These are phyloP conservation scores for Davidsoniella eucalypti DNA, from an alignment of 2,329 filamentous ascomycete genomes.

Conservation along the genomic window DNA sequence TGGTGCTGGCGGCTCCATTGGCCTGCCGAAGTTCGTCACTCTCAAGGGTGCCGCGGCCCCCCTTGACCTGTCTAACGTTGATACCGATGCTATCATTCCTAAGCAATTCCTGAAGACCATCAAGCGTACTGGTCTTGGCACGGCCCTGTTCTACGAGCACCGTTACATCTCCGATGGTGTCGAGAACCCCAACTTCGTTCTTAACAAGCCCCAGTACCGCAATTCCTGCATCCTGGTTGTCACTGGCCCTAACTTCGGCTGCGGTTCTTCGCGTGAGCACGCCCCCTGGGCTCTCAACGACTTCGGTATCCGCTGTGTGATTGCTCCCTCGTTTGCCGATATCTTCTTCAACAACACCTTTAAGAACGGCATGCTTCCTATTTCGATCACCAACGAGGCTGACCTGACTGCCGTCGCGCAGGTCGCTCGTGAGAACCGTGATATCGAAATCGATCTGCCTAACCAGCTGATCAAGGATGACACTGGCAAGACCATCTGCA, in stretches of 20 bases:
- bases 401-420: constrained; percentile 54
- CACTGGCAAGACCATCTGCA: constrained; percentile 54
- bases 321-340: constrained; percentile 57
- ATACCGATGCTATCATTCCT: constrained; percentile 98
- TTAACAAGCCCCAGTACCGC: constrained; percentile 81
- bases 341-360: constrained; percentile 99
- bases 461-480: constrained; percentile 69
- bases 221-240: constrained; percentile 77
- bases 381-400: constrained; percentile 52
- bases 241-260: constrained; percentile 89
- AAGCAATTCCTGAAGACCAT: constrained; percentile 99
- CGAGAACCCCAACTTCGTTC: constrained; percentile 67
- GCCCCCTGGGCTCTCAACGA: constrained; percentile 93
- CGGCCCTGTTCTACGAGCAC: constrained; percentile 71
- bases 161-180: constrained; percentile 59
- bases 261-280: constrained; percentile 82
- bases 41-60: constrained; percentile 80
- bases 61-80: constrained; percentile 75
- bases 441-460: constrained; percentile 78
- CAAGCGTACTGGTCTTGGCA: constrained; percentile 86
- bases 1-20: constrained; percentile 34
- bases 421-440: constrained; percentile 62
- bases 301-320: constrained; percentile 88
- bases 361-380: constrained; percentile 97
- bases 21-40: constrained; percentile 68